Conservation (phyloP, 2,329 filamentous ascomycete genomes). For the Acrocalymma vagum region DNA sequence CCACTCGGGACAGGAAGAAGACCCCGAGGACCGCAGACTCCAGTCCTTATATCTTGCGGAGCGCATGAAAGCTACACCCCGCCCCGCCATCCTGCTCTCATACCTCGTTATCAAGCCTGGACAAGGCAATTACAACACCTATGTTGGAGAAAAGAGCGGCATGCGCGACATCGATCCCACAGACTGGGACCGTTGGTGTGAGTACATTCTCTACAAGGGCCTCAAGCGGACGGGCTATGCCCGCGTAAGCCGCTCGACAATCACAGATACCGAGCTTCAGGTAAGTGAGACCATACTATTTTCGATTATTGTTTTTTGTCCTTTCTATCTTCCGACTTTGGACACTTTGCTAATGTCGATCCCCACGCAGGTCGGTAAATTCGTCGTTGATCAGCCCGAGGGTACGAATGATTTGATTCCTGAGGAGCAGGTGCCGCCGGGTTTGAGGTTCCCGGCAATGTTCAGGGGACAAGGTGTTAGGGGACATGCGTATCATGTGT, state of each 20-base stretch:
- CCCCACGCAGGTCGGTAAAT: constrained; percentile 76
- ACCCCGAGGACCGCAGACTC: constrained; percentile 86
- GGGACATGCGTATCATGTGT: constrained; percentile 93
- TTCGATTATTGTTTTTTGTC: neutral
- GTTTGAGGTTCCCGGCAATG: constrained; percentile 81
- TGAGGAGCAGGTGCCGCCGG: constrained; percentile 78
- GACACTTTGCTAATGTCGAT: constrained; percentile 13
- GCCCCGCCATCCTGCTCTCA: constrained; percentile 84
- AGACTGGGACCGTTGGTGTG: constrained; percentile 98
- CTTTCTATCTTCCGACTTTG: neutral
- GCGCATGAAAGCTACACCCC: constrained; percentile 82
- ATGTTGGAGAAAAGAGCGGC: constrained; percentile 83
- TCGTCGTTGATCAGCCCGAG: constrained; percentile 78
- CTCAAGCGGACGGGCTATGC: constrained; percentile 89
- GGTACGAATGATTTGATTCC: constrained; percentile 71
- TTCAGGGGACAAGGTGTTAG: constrained; percentile 88
- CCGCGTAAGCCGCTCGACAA: constrained; percentile 84
- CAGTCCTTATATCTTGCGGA: constrained; percentile 87
- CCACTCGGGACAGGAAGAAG: constrained; percentile 98
- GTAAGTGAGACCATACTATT: constrained; percentile 53
- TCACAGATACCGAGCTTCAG: constrained; percentile 97
- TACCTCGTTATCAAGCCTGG: constrained; percentile 92
- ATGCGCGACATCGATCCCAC: constrained; percentile 95
- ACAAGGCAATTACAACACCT: constrained; percentile 96
- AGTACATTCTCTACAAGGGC: constrained; percentile 96